phyloP scores from a whole-genome alignment of 768 basidiomycete genomes.

The Strobilomyces echinocephalus region DNA sequence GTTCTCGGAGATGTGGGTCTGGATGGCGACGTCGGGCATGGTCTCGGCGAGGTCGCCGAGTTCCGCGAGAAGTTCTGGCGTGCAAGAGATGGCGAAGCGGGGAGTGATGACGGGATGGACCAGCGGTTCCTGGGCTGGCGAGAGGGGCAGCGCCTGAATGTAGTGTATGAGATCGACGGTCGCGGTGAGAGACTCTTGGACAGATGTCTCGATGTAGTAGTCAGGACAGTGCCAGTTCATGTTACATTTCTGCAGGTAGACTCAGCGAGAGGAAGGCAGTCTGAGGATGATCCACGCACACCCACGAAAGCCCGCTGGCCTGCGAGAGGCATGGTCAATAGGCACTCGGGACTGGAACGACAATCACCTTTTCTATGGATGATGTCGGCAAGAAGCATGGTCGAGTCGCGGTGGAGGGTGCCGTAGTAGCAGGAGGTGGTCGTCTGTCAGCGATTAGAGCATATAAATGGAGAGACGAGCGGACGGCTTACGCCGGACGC shows the following conservation, averaged over 20 bases:
- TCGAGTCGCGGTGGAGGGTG: conserved; percentile 73
- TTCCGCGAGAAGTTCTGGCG: conserved; percentile 55
- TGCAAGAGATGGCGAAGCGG: conserved; percentile 93
- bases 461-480: background rate
- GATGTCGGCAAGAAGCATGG: conserved; percentile 76
- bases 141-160: conserved; percentile 52
- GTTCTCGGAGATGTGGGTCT: conserved; percentile 94
- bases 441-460: conserved; percentile 42
- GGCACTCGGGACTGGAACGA: background rate
- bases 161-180: conserved; percentile 65
- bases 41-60: conserved; percentile 57
- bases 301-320: conserved; percentile 86
- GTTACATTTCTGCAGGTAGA: conserved; percentile 29
- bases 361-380: conserved; percentile 53
- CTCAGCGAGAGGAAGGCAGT: conserved; percentile 2
- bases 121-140: conserved; percentile 43
- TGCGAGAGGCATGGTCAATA: conserved; percentile 16
- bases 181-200: conserved; percentile 51
- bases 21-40: conserved; percentile 66
- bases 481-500: conserved; percentile 62
- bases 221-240: conserved; percentile 60
- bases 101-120: conserved; percentile 92
- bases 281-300: conserved; percentile 40
- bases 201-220: conserved; percentile 66
- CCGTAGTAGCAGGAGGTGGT: conserved; percentile 94